Conservation (phyloP, 2,329 filamentous ascomycete species). For the Pseudocercospora fuligena region DNA sequence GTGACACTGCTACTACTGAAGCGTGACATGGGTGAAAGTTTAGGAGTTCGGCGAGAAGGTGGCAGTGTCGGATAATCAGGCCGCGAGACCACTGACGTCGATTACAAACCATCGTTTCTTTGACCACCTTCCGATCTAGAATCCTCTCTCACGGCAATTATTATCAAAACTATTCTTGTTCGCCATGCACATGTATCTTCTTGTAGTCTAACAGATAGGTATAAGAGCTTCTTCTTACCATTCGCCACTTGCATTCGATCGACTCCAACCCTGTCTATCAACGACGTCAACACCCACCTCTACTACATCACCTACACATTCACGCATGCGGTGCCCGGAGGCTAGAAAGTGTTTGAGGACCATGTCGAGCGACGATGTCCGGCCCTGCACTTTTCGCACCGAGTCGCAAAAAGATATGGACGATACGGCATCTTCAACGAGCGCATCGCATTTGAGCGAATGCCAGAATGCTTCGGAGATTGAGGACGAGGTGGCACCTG, state of each 20-base stretch:
- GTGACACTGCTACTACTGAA: neutral
- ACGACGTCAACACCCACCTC: constrained; percentile 5
- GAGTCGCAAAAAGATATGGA: constrained; percentile 19
- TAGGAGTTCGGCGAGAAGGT: neutral
- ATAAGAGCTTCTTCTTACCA: neutral
- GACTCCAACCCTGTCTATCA: neutral
- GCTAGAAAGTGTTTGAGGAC: constrained; percentile 19
- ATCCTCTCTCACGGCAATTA: neutral
- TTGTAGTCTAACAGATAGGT: neutral
- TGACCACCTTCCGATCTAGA: neutral
- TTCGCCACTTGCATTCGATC: neutral
- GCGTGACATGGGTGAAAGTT: neutral
- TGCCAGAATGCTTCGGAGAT: constrained; percentile 23
- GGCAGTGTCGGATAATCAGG: neutral
- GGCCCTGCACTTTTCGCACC: constrained; percentile 19
- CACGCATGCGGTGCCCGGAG: constrained; percentile 23
- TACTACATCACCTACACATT: constrained; percentile 1
- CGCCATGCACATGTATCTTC: neutral
- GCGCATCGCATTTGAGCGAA: constrained; percentile 17
- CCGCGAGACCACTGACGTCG: neutral
- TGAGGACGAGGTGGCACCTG: constrained; percentile 25
- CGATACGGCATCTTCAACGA: constrained; percentile 1
- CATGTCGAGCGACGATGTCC: constrained; percentile 17
- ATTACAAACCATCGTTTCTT: neutral
- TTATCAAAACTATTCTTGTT: neutral